Evolutionary conservation across 805 yeast genomes (phyloP).

Genomic region (Kodamaea jinghongensis): DNA sequence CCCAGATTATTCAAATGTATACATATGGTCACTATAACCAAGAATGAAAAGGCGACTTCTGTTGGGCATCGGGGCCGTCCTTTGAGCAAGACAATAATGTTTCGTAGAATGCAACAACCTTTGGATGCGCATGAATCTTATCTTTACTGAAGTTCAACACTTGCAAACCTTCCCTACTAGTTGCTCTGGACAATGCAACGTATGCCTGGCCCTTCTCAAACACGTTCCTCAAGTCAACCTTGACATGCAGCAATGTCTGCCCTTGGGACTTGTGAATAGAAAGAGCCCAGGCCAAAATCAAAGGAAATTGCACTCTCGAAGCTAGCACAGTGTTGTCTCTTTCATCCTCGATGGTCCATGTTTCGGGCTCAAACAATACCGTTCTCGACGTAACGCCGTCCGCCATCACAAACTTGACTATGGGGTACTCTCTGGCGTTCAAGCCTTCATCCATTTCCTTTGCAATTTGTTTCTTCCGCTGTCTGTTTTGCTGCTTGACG

Average conservation of each 20-base stretch:
- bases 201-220: conserved; percentile 96
- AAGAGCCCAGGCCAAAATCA: conserved; percentile 93
- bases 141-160: conserved; percentile 65
- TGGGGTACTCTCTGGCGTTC: conserved; percentile 54
- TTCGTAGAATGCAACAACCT: conserved; percentile 68
- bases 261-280: conserved; percentile 97
- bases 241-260: conserved; percentile 72
- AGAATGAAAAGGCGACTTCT: no score
- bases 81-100: conserved; percentile 26
- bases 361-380: conserved; percentile 78
- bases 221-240: conserved; percentile 69
- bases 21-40: no score
- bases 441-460: conserved; percentile 44
- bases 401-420: conserved; percentile 71
- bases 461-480: conserved; percentile 48
- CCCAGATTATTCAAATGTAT: no score
- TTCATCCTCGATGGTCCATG: conserved; percentile 78
- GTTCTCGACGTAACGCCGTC: conserved; percentile 68
- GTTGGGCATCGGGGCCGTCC: no score
- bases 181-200: conserved; percentile 92
- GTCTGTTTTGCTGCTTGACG: conserved; percentile 33
- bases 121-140: conserved; percentile 66
- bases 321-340: conserved; percentile 59
- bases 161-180: conserved; percentile 76
- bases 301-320: conserved; percentile 75